Conservation (phyloP, 805 yeast species). For the Starmerella sirachaensis region DNA sequence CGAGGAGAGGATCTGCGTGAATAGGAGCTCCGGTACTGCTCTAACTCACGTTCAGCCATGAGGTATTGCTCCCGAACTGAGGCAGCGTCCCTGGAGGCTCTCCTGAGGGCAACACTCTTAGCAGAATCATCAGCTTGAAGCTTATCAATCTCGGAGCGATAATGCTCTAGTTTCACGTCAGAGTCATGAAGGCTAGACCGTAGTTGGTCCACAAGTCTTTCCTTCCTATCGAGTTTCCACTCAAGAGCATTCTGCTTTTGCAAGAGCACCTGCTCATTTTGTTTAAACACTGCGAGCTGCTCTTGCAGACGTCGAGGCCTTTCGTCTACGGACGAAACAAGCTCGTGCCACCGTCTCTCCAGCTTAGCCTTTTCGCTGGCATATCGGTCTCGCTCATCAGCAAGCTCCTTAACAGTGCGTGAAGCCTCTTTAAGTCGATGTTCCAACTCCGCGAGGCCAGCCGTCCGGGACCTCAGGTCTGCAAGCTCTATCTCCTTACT, state of each 20-base stretch:
- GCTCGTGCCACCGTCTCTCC: conserved; percentile 35
- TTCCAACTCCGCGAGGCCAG: conserved; percentile 8
- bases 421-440: conserved; percentile 45
- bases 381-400: conserved; percentile 51
- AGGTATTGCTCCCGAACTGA: conserved; percentile 40
- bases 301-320: conserved; percentile 25
- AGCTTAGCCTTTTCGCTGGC: conserved; percentile 38
- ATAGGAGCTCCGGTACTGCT: conserved; percentile 22
- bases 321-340: conserved; percentile 31
- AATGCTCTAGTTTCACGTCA: conserved; percentile 37
- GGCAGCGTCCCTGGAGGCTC: conserved; percentile 40
- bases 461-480: conserved; percentile 4
- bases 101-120: conserved; percentile 23
- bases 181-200: conserved; percentile 43
- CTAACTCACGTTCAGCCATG: conserved; percentile 41
- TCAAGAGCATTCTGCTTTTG: conserved; percentile 22
- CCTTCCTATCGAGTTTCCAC: conserved; percentile 23
- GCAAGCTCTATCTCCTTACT: conserved; percentile 11
- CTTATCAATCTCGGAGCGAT: conserved; percentile 31
- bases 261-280: conserved; percentile 20
- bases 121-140: conserved; percentile 21
- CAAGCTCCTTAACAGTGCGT: conserved; percentile 47
- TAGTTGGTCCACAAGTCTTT: conserved; percentile 23
- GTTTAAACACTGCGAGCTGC: conserved; percentile 28
- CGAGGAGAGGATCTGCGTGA: conserved; percentile 1